Evolutionary conservation across 148 eudicot species (phyloP), one percentile per base, ranked within the genome.

Genomic region (Rheum nobile): DNA sequence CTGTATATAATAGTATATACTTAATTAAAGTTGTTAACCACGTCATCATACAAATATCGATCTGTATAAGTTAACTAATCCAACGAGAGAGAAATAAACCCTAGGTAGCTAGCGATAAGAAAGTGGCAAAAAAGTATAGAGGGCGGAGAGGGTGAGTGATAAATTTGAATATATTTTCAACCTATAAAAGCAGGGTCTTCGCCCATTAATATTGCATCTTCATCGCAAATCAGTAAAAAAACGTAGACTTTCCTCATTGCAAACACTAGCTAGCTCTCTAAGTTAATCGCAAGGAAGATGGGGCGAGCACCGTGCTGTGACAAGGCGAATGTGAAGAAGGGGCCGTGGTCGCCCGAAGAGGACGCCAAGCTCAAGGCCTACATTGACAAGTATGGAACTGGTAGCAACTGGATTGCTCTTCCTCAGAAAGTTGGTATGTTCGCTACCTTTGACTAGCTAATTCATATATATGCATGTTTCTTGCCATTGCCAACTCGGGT

Each of bases 391-490:
- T 41, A 38, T 71, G 73, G 73, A 13, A 71, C 50, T 3, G 73
- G 73, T 14, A 46, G 50, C 1, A 71, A 71, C 73, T 71, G 73
- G 73, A 71, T 71, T 21, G 73, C 73, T 46, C 75, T 72, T 29
- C 75, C 75, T 46, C 75, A 72, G 59, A 72, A 72, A 72, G 47
- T 72, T n/a, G 75, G 75, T 72, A 72, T 14, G 29, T n/a, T 34
- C 9, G 26, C 8, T 70, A 26, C 22, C 13, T 70, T n/a, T n/a
- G n/a, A n/a, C n/a, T n/a, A n/a, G n/a, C n/a, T n/a, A n/a, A n/a
- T n/a, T n/a, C n/a, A n/a, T n/a, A n/a, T n/a, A n/a, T n/a, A n/a
- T n/a, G n/a, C n/a, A n/a, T n/a, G n/a, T n/a, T n/a, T n/a, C n/a
- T n/a, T n/a, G n/a, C n/a, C n/a, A n/a, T n/a, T n/a, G n/a, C n/a